Conservation (phyloP, 257 asterid genomes). For the Galeopsis tetrahit region DNA sequence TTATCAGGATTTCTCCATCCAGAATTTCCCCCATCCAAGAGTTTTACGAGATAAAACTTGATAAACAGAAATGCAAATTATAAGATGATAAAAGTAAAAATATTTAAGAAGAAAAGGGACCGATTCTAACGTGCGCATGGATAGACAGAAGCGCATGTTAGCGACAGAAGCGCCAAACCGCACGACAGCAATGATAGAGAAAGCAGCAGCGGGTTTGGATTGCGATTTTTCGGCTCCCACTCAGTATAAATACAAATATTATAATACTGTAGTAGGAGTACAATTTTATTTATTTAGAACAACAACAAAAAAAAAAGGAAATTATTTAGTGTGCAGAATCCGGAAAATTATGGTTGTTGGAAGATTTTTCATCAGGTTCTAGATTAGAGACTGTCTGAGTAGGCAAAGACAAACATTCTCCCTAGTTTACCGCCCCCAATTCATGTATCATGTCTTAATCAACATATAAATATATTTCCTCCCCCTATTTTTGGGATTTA, state of each 20-base stretch:
- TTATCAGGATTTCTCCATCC: too few relatives aligned
- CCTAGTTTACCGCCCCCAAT: slow-evolving; percentile 27
- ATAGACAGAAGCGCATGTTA: slow-evolving; percentile 30
- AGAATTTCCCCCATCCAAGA: too few relatives aligned
- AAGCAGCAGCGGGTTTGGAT: slow-evolving; percentile 37
- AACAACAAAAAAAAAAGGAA: neutral
- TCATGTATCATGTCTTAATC: slow-evolving; percentile 37
- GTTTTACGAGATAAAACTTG: too few relatives aligned
- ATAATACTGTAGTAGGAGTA: neutral
- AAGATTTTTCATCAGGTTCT: slow-evolving; percentile 36
- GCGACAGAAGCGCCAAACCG: slow-evolving; percentile 39
- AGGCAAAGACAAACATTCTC: slow-evolving; percentile 50
- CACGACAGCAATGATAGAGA: slow-evolving; percentile 48
- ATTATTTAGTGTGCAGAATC: slow-evolving; percentile 14
- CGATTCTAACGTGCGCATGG: slow-evolving; percentile 35
- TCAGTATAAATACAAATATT: neutral
- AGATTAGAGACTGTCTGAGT: neutral
- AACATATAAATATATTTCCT: neutral
- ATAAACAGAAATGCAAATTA: too few relatives aligned
- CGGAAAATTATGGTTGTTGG: slow-evolving; percentile 31
- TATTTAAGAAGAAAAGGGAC: neutral
- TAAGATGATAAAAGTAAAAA: neutral
- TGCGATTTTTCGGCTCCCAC: slow-evolving; percentile 44
- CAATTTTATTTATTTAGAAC: neutral
- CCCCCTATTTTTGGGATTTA: neutral